A percentile compares a stretch with the other conserved stretches of the same genome.
These are phyloP conservation scores for Dillenia turbinata DNA, from an alignment of 164 flowering plant species.

Conservation along the genomic window DNA sequence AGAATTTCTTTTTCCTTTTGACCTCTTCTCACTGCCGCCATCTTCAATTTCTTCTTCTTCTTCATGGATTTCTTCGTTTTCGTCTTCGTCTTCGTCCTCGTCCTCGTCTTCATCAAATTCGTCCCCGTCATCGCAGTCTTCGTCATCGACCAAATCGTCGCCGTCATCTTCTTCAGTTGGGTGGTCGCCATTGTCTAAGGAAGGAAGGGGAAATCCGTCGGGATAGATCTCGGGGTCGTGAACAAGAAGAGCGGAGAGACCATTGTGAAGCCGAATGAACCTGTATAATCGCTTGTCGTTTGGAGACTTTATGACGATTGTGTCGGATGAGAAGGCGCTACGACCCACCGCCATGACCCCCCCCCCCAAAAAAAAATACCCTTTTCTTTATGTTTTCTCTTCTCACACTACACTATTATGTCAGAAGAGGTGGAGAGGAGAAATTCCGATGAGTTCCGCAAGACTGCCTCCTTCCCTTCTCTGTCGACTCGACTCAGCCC, in stretches of 20 bases:
- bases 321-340: constrained; percentile 30
- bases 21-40: constrained; percentile 12
- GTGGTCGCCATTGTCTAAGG: constrained; percentile 12
- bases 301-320: constrained; percentile 67
- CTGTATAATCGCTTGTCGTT: constrained; percentile 69
- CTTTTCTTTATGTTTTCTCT: too few relatives aligned
- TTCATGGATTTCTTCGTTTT: constrained; percentile 14
- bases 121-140: constrained; percentile 12
- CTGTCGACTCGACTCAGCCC: too few relatives aligned
- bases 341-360: constrained; percentile 22
- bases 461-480: too few relatives aligned
- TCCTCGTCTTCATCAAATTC: constrained; percentile 22
- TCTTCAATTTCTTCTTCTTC: constrained; percentile 18
- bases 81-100: constrained; percentile 21
- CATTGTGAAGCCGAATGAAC: constrained; percentile 58
- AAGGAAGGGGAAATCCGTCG: constrained; percentile 21
- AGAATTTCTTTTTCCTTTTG: constrained; percentile 7
- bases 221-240: constrained; percentile 91
- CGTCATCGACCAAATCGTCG: constrained; percentile 17
- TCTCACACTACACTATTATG: too few relatives aligned
- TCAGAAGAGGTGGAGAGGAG: too few relatives aligned
- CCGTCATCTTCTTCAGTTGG: constrained; percentile 16
- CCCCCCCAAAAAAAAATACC: too few relatives aligned
- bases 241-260: constrained; percentile 71
- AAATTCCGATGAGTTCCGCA: too few relatives aligned